These are phyloP conservation scores for Diaporthe humulicola DNA, from an alignment of 2,329 filamentous ascomycete genomes.

Conservation along the genomic window DNA sequence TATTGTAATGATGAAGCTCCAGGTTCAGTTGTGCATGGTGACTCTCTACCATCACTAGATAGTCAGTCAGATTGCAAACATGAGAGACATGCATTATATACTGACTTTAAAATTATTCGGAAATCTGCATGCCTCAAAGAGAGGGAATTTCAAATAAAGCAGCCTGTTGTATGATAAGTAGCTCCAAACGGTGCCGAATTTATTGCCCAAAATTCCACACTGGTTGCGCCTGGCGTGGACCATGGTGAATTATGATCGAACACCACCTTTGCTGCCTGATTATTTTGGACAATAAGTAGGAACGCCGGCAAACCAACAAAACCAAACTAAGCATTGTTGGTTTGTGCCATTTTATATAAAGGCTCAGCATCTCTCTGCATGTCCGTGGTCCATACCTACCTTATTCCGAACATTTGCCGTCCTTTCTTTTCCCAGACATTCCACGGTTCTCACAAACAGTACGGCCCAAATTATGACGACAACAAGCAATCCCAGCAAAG, in stretches of 20 bases:
- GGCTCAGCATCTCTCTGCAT: neutral
- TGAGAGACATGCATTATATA: too few species aligned
- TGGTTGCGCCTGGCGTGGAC: neutral
- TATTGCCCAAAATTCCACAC: neutral
- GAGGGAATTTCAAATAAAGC: neutral
- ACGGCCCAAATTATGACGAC: neutral
- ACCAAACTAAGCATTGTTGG: neutral
- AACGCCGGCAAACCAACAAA: neutral
- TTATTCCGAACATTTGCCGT: neutral
- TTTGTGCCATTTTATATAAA: neutral
- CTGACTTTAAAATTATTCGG: too few species aligned
- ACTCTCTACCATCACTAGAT: too few species aligned
- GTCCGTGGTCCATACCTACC: neutral
- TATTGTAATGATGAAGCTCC: too few species aligned
- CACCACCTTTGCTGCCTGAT: neutral
- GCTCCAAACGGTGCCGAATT: neutral
- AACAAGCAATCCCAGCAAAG: neutral
- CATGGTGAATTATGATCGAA: neutral
- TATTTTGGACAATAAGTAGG: neutral
- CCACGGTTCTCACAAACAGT: neutral
- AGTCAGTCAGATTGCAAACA: too few species aligned
- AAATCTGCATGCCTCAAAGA: neutral
- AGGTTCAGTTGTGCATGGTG: too few species aligned
- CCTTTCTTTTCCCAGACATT: too few species aligned
- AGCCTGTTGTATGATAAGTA: neutral